Evolutionary conservation across 345 rosid genomes (phyloP), one percentile per base, ranked within the genome.

Genomic region (Boechera retrofracta): DNA sequence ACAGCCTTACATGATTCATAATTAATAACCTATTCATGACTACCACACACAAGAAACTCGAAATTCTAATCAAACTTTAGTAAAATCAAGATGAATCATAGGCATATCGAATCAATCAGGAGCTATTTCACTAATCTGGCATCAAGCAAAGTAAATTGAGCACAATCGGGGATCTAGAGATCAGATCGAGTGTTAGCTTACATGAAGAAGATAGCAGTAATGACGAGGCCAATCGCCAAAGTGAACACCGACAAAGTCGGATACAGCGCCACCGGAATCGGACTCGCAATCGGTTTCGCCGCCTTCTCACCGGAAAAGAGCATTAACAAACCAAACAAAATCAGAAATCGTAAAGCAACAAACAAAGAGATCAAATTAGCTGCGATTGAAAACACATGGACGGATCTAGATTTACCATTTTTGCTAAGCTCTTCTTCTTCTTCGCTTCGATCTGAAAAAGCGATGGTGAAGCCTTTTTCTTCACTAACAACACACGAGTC

Each of bases 141-240:
- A 57, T 31, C 26, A 47, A 57, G 44, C 33, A 70, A 12, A 57
- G 1, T 12, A 3, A 36, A 18, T 60, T 1, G 32, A 18, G 12
- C 4, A 62, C 24, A 7, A 41, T 24, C 33, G 26, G n/a, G 2
- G 47, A 67, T 59, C 68, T 38, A 60, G 16, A 66, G 49, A 74
- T 59, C 79, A 29, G 84, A 81, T 57, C 80, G 79, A 75, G 72
- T 12, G 3, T 13, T 10, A 72, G 67, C 87, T 82, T 79, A 92
- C 98, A 90, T 89, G 91, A 90, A 92, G 87, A 92, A 90, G 69
- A 89, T 71, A 51, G 98, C 96, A 5, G 96, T 86, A 72, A 90
- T 73, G 53, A 90, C 28, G 66, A 92, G 96, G 26, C 98, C 98
- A 63, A 90, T 75, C 32, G 91, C 68, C 21, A 90, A 84, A 85